Evolutionary conservation across 805 yeast genomes (phyloP), one percentile per base, ranked within the genome.

Genomic region (Wickerhamiella domercqiae): DNA sequence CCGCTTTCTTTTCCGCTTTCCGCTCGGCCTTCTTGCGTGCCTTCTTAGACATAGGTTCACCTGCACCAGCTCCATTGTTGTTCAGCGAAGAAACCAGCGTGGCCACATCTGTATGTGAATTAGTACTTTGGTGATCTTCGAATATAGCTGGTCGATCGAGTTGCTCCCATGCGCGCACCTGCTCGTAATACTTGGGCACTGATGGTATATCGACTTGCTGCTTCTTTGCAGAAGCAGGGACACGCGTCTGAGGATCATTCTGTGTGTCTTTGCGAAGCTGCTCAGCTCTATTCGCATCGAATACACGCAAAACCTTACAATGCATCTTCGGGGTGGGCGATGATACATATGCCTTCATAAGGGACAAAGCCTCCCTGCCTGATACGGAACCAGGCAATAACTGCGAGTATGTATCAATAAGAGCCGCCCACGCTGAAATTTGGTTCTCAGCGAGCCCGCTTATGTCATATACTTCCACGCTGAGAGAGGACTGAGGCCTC

Each of bases 251-350:
- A 7, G 35, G 35, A 3, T 29, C 9, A 5, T 34, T 15, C 35
- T 34, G 24, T n/a, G 22, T 14, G 25, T n/a, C 18, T 5, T 17
- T 17, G 11, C 32, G 35, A 20, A 30, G 19, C 9, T 30, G 18
- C 9, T 15, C 33, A 5, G 13, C 13, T 2, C 37, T 20, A 9
- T 47, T 45, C 4, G 48, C 51, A 34, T 51, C 54, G 37, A 45
- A 57, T 1, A 57, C 56, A 6, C 62, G 48, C 15, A 57, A 41
- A 3, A 57, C 60, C 22, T 43, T 38, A 43, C 60, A 54, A 9
- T 42, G 37, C 52, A 57, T 47, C 15, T 43, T 42, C 3, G 36
- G 42, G 41, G 54, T 48, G 3, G 51, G 44, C 14, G 56, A 50
- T 13, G 34, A 36, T 3, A 48, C 40, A 37, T 55, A 57, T 1